Conservation (phyloP, 768 basidiomycete genomes). For the Fibroporia radiculosa region DNA sequence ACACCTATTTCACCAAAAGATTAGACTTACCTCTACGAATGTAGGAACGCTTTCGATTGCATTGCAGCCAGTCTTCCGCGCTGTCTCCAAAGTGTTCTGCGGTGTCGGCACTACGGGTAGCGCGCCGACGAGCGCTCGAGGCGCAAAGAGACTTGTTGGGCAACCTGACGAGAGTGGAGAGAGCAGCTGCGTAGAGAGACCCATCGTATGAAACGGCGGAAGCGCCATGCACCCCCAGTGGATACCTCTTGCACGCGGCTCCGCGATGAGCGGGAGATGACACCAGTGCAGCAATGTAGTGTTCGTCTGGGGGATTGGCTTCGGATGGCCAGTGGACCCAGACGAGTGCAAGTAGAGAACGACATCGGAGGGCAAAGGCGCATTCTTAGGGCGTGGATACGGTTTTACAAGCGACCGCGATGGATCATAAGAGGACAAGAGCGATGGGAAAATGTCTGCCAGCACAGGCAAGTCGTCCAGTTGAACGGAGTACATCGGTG, state of each 20-base stretch:
- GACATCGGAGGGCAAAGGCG: conserved; percentile 1
- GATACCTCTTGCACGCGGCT: conserved; percentile 1
- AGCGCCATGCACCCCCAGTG: conserved; percentile 9
- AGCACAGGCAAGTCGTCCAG: conserved; percentile 7
- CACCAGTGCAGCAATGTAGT: conserved; percentile 5
- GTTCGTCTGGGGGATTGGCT: conserved; percentile 17
- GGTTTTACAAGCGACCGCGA: not conserved
- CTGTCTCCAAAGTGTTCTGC: conserved; percentile 9
- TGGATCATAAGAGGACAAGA: not conserved
- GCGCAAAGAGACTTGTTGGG: conserved; percentile 8
- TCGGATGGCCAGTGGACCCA: conserved; percentile 20
- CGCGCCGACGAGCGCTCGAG: not conserved
- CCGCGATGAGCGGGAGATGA: not conserved
- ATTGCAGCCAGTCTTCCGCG: conserved; percentile 4
- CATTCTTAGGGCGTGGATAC: not conserved
- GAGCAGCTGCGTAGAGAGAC: conserved; percentile 8
- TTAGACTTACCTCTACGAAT: conserved; percentile 10
- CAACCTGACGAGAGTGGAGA: conserved; percentile 3
- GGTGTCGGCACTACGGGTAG: conserved; percentile 11
- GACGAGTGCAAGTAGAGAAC: conserved; percentile 15
- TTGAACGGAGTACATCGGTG: conserved; percentile 2
- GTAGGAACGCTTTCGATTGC: conserved; percentile 10
- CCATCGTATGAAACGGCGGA: conserved; percentile 13
- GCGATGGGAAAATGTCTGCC: conserved; percentile 9
- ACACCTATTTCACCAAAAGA: no score